Evolutionary conservation across 1,284 basidiomycete genomes (phyloP), one percentile per base, ranked within the genome.

Genomic region (Apiotrichum akiyoshidainum): DNA sequence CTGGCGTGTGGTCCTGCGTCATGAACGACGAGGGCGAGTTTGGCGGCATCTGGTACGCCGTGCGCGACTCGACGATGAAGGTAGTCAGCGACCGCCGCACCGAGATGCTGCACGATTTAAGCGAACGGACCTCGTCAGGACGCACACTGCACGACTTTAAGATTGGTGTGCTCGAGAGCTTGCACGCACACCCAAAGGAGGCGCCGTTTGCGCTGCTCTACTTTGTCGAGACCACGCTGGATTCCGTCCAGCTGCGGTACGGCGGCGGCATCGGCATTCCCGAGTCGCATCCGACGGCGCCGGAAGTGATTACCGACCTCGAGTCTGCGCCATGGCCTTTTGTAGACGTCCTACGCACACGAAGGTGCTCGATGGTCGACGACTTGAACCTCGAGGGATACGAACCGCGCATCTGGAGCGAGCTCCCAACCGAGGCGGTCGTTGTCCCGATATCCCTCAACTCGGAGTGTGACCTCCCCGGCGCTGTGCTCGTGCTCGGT

Each of bases 381-480:
- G 72, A 79, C 59, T 75, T 44, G 0, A 49, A 76, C 40, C 72
- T 75, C n/a, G 46, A 67, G 16, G 74, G 67, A 0, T 79, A 68
- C 57, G 66, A 68, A 0, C 57, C 74, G 16, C 58, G 74, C 14
- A 69, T 72, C 0, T 79, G 79, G 78, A 74, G 74, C 33, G 71
- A 75, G 47, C 58, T 77, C 12, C 72, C 78, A 1, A 67, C 63
- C 26, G 67, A 72, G 12, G 80, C 79, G 0, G 67, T 80, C 10
- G 71, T 79, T 5, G 68, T 80, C 4, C 79, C 79, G 0, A 70
- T 80, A 50, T 75, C 75, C 44, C 64, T 67, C 5, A 70, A 70
- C 22, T 33, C 14, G n/a, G 26, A 48, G n/a, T 31, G 3, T 31
- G 26, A 31, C 26, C 46, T 75, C 0, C 75, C 78, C 0, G 61